Base-by-base conservation (phyloP, 768 basidiomycete species). In the Clathrus columnatus region DNA sequence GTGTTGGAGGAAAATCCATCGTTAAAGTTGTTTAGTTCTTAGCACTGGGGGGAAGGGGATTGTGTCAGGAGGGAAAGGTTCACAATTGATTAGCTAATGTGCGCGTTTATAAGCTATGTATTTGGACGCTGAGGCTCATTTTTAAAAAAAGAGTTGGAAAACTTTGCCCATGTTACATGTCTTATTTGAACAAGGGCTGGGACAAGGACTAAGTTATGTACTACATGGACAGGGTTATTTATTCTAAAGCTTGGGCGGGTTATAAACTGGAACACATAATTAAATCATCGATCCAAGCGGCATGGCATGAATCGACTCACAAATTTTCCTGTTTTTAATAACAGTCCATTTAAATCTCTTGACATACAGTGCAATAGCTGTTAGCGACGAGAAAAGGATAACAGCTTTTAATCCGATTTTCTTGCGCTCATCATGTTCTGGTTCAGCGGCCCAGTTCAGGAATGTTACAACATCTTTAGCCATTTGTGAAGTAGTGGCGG, bases 401-500 rank as follows among this genome's bases (percentile, higher is more conserved):
- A 94, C 83, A 20, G 92, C 94, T 74, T 97, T 94, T 70, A 98
- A 75, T 61, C 96, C 95, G 67, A 85, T 85, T 80, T 91, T 93
- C 79, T 99, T 98, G 69, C 96, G 80, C 68, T 94, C 87, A 66
- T 99, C 96, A 64, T 94, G 89, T 69, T 99, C 96, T 27, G 96
- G 96, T 70, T 99, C 96, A 56, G 96, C 82, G 17, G 95, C 91
- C 94, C 94, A 98, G 73, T 83, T 83, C 49, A 98, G 73, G 85
- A 98, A 97, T 2, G 88, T 91, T 46, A 82, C 81, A 52, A 99
- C 93, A 66, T 99, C 96, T 79, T 98, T 99, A 62, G 96, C 95
- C 95, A 99, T 94, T 70, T 99, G 96, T 5, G 91, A 89, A 5
- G 92, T 85, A 48, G 96, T 99, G 11, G 95, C 91, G 14, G 96